phyloP scores from a whole-genome alignment of 192 early-diverging fungal species.

The Piromyces finnis region DNA sequence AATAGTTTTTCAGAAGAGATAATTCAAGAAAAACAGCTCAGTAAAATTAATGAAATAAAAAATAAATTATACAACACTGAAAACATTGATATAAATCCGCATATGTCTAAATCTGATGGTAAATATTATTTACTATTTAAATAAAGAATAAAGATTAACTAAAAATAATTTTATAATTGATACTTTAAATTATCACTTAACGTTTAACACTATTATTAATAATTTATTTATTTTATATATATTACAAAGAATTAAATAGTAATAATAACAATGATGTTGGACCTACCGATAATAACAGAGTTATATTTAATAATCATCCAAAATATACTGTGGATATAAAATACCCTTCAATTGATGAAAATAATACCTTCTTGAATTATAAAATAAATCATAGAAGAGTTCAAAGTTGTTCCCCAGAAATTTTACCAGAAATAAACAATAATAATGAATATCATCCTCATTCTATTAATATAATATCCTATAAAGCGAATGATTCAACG shows the following conservation, averaged over 20 bases:
- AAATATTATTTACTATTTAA: too few relatives aligned
- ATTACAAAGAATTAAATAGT: too few relatives aligned
- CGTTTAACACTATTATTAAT: too few relatives aligned
- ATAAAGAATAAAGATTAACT: neutral
- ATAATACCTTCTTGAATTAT: too few relatives aligned
- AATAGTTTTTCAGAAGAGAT: neutral
- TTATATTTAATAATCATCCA: neutral
- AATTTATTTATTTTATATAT: too few relatives aligned
- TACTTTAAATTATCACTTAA: too few relatives aligned
- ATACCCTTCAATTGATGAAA: neutral
- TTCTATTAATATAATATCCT: neutral
- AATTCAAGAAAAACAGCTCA: neutral
- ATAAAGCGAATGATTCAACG: neutral
- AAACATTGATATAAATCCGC: too few relatives aligned
- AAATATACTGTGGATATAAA: neutral
- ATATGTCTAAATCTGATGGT: too few relatives aligned
- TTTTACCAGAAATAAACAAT: neutral
- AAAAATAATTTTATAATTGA: too few relatives aligned
- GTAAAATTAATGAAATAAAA: neutral
- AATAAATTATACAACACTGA: too few relatives aligned
- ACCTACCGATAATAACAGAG: too few relatives aligned
- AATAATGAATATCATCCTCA: neutral
- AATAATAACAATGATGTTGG: too few relatives aligned
- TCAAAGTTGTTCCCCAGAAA: neutral
- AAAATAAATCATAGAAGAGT: neutral